Evolutionary conservation across 2,329 filamentous ascomycete genomes (phyloP).

Genomic region (Eurotiales sp.): DNA sequence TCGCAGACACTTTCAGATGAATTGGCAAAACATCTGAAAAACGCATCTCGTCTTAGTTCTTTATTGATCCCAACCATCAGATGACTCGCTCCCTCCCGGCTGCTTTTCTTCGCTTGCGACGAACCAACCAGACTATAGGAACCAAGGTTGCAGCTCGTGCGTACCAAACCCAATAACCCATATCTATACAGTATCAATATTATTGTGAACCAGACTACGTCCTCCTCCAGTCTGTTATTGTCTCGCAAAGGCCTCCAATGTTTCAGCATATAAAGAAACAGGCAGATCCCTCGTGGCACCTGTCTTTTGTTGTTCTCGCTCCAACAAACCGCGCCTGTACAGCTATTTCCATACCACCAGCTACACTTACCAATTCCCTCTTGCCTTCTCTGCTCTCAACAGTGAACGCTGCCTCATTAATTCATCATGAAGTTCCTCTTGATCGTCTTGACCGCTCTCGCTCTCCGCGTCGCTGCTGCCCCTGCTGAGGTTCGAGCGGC

Average conservation of each 20-base stretch:
- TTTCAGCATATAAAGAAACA: not conserved
- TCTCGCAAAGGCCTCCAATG: not conserved
- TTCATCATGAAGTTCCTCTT: constrained; percentile 1
- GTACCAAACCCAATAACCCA: too few species aligned
- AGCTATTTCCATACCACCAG: not conserved
- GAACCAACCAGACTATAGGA: too few species aligned
- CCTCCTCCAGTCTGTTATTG: too few species aligned
- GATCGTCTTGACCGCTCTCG: not conserved
- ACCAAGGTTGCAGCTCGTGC: too few species aligned
- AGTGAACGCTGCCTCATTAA: not conserved
- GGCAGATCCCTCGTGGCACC: not conserved
- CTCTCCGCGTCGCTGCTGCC: constrained; percentile 2
- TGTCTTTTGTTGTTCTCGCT: not conserved
- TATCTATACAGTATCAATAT: not conserved
- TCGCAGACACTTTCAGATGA: not conserved
- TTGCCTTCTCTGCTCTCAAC: not conserved
- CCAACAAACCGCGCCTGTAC: not conserved
- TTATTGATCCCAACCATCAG: not conserved
- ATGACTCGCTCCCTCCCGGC: not conserved
- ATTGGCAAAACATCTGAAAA: too few species aligned
- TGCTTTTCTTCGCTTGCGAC: not conserved
- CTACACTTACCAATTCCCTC: not conserved
- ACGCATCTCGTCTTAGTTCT: not conserved
- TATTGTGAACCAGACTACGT: not conserved
- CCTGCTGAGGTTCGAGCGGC: not conserved